Evolutionary conservation across 2,329 filamentous ascomycete genomes (phyloP).

Genomic region (Septoria petroselini): DNA sequence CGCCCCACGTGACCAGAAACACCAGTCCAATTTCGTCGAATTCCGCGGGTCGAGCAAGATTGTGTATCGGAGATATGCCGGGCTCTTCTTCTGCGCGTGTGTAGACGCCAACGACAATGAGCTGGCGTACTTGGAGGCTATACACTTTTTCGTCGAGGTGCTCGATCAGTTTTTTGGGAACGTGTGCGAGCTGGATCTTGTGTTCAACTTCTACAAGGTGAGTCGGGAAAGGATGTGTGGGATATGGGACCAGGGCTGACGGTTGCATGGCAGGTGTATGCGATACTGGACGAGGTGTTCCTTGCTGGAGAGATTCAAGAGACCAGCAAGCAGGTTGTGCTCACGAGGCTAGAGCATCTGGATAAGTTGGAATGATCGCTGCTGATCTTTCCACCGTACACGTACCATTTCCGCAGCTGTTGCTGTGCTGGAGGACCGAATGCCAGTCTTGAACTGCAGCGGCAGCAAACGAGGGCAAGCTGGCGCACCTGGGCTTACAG

Average conservation of each 20-base stretch:
- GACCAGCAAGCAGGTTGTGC: conserved; percentile 95
- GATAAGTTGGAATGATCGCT: conserved; percentile 80
- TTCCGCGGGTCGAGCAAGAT: conserved; percentile 84
- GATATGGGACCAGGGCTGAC: conserved; percentile 11
- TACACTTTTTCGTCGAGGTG: conserved; percentile 99
- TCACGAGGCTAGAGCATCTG: conserved; percentile 89
- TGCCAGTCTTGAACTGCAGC: no score
- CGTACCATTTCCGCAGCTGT: no score
- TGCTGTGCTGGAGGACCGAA: no score
- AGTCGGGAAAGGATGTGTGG: background rate
- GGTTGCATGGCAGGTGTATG: conserved; percentile 66
- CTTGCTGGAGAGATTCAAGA: conserved; percentile 97
- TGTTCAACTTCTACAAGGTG: conserved; percentile 69
- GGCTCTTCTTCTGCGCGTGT: conserved; percentile 98
- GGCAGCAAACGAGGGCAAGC: no score
- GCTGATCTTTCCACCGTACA: background rate
- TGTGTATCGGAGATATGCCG: conserved; percentile 94
- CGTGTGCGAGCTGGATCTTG: conserved; percentile 93
- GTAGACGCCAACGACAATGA: conserved; percentile 99
- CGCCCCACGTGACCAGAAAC: conserved; percentile 95
- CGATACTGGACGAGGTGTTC: conserved; percentile 97
- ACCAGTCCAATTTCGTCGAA: conserved; percentile 99
- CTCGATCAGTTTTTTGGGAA: conserved; percentile 98
- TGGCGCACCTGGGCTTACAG: no score
- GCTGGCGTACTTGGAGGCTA: conserved; percentile 91